Evolutionary conservation across 768 basidiomycete species (phyloP).

Genomic region (Mycena venus): DNA sequence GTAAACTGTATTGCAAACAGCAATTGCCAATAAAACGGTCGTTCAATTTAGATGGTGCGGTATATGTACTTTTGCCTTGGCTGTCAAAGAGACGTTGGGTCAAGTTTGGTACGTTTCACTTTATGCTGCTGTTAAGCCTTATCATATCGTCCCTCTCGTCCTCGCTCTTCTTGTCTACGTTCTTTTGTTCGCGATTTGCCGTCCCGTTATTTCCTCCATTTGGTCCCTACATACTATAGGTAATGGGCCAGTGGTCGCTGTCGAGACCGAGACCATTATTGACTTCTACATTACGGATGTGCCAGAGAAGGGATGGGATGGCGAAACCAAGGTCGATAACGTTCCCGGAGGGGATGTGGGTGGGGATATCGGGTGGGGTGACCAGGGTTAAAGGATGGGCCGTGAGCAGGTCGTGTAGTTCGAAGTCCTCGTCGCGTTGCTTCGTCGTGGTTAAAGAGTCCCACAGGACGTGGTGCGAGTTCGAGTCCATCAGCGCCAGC

Average conservation of each 20-base stretch:
- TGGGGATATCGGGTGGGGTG: slow-evolving; percentile 3
- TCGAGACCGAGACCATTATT: no score
- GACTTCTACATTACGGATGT: background rate
- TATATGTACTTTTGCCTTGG: no score
- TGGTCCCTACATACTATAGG: background rate
- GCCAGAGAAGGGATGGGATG: background rate
- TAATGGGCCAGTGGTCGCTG: slow-evolving; percentile 4
- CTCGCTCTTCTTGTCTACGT: background rate
- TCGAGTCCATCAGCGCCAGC: no score
- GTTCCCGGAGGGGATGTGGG: background rate
- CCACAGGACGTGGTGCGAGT: no score
- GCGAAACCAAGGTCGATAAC: background rate
- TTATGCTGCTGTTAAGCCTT: background rate
- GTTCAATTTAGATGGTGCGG: no score
- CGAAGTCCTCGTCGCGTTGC: no score
- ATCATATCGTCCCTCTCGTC: background rate
- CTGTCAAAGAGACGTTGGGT: background rate
- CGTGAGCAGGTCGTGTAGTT: no score
- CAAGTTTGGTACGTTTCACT: background rate
- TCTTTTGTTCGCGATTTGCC: background rate
- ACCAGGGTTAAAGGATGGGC: no score
- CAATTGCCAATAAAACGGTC: no score
- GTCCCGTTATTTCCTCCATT: background rate
- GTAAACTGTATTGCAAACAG: no score
- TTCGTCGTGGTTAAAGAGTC: no score